Base-by-base conservation (phyloP, 805 yeast genomes). In the Yamadazyma akitaensis region DNA sequence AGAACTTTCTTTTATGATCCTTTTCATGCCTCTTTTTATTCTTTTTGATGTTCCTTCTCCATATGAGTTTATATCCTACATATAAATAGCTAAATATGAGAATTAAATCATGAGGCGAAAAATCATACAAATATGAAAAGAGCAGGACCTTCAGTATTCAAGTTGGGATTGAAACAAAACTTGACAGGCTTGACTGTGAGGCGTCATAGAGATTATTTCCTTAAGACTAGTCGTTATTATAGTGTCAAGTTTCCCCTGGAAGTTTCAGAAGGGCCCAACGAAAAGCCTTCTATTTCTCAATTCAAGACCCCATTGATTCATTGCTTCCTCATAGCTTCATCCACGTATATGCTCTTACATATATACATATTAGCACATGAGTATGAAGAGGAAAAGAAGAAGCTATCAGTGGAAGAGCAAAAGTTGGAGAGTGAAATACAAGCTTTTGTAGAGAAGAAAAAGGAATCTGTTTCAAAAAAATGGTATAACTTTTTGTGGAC, bases 301-400 rank as follows among this genome's bases (percentile, higher is more conserved):
- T 72, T 72, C 58, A 62, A 59, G 35, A 57, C 56, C 46, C 73
- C 77, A 3, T 53, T 70, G 28, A 57, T 67, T 36, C 70, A 72
- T 54, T 58, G 68, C 2, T 69, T 72, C 43, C 60, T 72, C 24
- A 50, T 72, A 26, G 73, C 76, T 5, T 66, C 72, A 0, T 58
- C 72, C 2, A 61, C 72, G 1, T 72, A 66, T 53, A 59, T 72
- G 54, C 53, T 59, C 9, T 53, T 70, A 32, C 70, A 72, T 48
- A 55, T 68, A 1, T 39, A 63, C 8, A 68, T 72, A 67, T 54
- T 57, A 19, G 49, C 56, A 8, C 51, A 67, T 21, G 73, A 69
- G 53, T 61, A 63, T 44, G 58, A 58, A 2, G 64, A 60, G 40
- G 52, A 46, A 28, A 55, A 60, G 51, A 36, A 37, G 31, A 49